Evolutionary conservation across 208 protist species (phyloP).

Genomic region (Leptomonas pyrrhocoris): DNA sequence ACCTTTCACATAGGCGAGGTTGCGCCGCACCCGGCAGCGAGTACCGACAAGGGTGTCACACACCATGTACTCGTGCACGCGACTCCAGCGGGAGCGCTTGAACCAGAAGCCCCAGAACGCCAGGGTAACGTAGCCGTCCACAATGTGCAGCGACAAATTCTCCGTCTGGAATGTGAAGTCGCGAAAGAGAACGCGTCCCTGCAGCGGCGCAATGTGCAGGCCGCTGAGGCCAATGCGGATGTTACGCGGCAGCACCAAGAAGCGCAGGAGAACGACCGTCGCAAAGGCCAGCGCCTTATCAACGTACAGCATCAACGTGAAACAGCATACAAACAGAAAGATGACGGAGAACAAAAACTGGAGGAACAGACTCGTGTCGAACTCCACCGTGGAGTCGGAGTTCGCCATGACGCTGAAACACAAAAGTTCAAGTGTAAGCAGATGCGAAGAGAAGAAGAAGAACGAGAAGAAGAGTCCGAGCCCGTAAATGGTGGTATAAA

Average conservation of each 20-base stretch:
- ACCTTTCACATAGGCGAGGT: conserved; percentile 61
- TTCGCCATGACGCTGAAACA: conserved; percentile 3
- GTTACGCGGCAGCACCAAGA: conserved; percentile 64
- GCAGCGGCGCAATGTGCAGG: conserved; percentile 64
- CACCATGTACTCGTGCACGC: conserved; percentile 79
- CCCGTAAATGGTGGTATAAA: neutral
- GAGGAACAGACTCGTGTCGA: conserved; percentile 59
- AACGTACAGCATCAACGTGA: conserved; percentile 74
- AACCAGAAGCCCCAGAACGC: conserved; percentile 76
- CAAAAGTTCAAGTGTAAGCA: neutral
- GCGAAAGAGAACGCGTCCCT: conserved; percentile 75
- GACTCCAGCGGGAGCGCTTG: conserved; percentile 56
- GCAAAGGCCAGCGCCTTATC: conserved; percentile 45
- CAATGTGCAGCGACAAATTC: conserved; percentile 81
- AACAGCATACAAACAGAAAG: conserved; percentile 66
- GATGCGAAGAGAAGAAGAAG: neutral
- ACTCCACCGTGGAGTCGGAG: conserved; percentile 12
- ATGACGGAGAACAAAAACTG: conserved; percentile 73
- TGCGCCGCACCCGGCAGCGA: conserved; percentile 62
- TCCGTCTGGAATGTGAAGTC: conserved; percentile 76
- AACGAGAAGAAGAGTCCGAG: neutral
- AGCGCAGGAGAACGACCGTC: conserved; percentile 59
- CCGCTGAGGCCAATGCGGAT: conserved; percentile 57
- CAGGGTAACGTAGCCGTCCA: conserved; percentile 87
- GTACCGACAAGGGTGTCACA: conserved; percentile 66